Evolutionary conservation across 805 yeast genomes (phyloP).

Genomic region (Tetrapisispora nanseiensis): DNA sequence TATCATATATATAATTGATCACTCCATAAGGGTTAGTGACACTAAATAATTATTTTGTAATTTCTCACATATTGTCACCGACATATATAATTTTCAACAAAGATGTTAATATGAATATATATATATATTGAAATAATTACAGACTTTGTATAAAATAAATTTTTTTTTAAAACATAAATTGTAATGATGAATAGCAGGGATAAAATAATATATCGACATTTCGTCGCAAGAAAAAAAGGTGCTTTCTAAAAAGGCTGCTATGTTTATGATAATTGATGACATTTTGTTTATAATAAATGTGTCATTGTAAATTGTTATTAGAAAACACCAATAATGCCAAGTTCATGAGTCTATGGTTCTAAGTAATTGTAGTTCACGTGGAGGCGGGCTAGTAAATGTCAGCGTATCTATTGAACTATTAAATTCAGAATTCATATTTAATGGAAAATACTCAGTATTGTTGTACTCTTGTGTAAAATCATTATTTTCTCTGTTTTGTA

Average conservation of each 20-base stretch:
- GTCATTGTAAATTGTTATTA: no score
- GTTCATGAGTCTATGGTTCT: background rate
- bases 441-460: background rate
- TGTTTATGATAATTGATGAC: no score
- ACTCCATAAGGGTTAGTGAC: no score
- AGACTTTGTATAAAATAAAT: background rate
- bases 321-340: background rate
- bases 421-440: background rate
- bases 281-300: no score
- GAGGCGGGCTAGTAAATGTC: background rate
- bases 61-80: no score
- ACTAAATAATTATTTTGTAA: background rate
- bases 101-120: background rate
- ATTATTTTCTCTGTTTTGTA: background rate
- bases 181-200: background rate
- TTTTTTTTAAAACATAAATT: background rate
- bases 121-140: background rate
- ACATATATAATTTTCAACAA: no score
- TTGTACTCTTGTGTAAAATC: background rate
- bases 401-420: conserved; percentile 1
- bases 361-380: background rate
- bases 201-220: no score
- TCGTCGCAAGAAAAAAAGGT: no score
- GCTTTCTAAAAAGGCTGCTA: no score
- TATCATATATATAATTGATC: no score